Evolutionary conservation across 176 grass and related monocot species (phyloP).

Genomic region (Rhynchospora pubera): DNA sequence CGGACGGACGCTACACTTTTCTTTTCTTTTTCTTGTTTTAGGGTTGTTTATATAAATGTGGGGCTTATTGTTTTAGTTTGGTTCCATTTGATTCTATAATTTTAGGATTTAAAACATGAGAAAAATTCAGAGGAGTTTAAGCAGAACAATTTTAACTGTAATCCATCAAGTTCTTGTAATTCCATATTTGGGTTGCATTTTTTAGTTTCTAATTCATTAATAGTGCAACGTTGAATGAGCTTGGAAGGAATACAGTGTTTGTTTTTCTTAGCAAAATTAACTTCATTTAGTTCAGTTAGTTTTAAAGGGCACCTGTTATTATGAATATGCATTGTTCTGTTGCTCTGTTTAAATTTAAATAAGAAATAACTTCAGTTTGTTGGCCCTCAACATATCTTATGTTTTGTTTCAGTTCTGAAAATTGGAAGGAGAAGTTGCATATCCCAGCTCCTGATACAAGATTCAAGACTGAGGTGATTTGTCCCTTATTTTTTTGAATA

Average conservation of each 20-base stretch:
- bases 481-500: slow-evolving; percentile 6
- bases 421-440: slow-evolving; percentile 88
- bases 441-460: slow-evolving; percentile 72
- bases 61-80: neutral
- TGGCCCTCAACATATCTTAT: slow-evolving; percentile 10
- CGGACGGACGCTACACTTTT: neutral
- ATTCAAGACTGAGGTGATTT: slow-evolving; percentile 79
- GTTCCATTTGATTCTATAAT: neutral
- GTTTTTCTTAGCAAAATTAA: neutral
- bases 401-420: slow-evolving; percentile 58
- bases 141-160: neutral
- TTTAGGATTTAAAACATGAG: no score
- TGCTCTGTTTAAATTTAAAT: neutral
- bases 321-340: slow-evolving; percentile 3
- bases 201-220: neutral
- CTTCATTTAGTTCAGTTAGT: neutral
- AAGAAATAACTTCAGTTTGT: neutral
- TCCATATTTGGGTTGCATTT: neutral
- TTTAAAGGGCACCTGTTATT: neutral
- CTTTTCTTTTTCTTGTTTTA: neutral
- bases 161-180: neutral
- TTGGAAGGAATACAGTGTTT: neutral
- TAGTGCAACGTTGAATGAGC: neutral
- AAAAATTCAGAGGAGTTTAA: no score
- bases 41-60: neutral